Evolutionary conservation across 2,329 filamentous ascomycete genomes (phyloP).

Genomic region (Fusarium hostae): DNA sequence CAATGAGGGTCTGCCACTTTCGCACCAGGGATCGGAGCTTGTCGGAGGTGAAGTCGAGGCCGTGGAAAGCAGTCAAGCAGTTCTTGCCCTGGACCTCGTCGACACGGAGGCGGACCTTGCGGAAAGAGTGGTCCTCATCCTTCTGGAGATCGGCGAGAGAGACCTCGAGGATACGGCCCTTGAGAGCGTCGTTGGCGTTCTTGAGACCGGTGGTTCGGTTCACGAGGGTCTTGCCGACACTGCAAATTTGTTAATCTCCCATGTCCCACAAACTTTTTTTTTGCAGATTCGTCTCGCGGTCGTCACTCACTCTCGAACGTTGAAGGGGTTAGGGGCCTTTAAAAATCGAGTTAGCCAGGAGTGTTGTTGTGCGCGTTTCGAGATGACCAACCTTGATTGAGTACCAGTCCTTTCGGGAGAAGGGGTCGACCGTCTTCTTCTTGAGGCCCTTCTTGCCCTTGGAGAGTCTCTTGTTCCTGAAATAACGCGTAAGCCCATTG

Average conservation of each 20-base stretch:
- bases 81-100: conserved; percentile 99
- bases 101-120: conserved; percentile 98
- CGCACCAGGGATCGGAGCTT: conserved; percentile 99
- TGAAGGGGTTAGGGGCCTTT: conserved; percentile 93
- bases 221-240: conserved; percentile 99
- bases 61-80: conserved; percentile 99
- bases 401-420: conserved; percentile 99
- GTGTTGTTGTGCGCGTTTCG: background rate
- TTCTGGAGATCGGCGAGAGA: conserved; percentile 99
- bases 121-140: conserved; percentile 99
- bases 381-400: conserved; percentile 79
- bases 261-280: conserved; percentile 25
- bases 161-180: conserved; percentile 98
- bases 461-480: conserved; percentile 99
- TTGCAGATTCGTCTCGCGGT: conserved; percentile 33
- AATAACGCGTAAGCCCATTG: conserved; percentile 39
- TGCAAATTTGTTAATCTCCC: conserved; percentile 55
- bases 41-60: conserved; percentile 99
- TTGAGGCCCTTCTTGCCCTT: conserved; percentile 99
- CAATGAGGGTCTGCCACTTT: conserved; percentile 99
- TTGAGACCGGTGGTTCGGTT: conserved; percentile 99
- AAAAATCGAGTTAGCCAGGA: conserved; percentile 33
- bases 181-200: conserved; percentile 99
- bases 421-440: conserved; percentile 98
- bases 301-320: conserved; percentile 88